These are phyloP conservation scores for Litchi chinensis DNA, from an alignment of 345 rosid genomes.

Conservation along the genomic window DNA sequence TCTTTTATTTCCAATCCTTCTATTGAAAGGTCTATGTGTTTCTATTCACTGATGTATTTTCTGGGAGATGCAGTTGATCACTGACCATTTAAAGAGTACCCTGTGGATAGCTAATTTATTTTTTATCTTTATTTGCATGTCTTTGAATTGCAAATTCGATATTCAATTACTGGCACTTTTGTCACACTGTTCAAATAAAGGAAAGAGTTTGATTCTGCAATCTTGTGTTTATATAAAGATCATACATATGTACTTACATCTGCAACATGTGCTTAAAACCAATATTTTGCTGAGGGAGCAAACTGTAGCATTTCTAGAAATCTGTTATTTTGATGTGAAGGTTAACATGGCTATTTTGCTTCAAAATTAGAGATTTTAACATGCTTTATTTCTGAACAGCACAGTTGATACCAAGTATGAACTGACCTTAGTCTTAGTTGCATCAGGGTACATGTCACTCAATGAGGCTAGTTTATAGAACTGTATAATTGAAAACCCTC, in stretches of 20 bases:
- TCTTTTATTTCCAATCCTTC: not conserved
- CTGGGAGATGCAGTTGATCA: not conserved
- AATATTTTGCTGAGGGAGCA: not conserved
- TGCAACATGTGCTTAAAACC: not conserved
- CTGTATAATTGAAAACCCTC: not conserved
- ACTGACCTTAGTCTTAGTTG: not conserved
- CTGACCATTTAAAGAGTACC: not conserved
- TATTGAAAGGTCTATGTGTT: not conserved
- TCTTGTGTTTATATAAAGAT: not conserved
- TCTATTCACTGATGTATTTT: not conserved
- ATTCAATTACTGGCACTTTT: slow-evolving; percentile 18
- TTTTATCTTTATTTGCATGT: not conserved
- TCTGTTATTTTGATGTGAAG: not conserved
- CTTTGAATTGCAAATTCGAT: slow-evolving; percentile 14
- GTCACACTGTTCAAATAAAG: not conserved
- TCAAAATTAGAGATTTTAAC: not conserved
- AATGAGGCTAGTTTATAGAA: not conserved
- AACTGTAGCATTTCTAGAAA: not conserved
- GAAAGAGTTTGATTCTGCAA: slow-evolving; percentile 13
- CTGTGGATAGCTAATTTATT: slow-evolving; percentile 8
- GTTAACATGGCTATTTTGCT: not conserved
- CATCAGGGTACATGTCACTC: not conserved
- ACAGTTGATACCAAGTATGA: not conserved
- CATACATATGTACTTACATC: not conserved
- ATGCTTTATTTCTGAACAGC: not conserved